Evolutionary conservation across 1,284 basidiomycete genomes (phyloP), one percentile per base, ranked within the genome.

Genomic region (Melampsora larici-populina): DNA sequence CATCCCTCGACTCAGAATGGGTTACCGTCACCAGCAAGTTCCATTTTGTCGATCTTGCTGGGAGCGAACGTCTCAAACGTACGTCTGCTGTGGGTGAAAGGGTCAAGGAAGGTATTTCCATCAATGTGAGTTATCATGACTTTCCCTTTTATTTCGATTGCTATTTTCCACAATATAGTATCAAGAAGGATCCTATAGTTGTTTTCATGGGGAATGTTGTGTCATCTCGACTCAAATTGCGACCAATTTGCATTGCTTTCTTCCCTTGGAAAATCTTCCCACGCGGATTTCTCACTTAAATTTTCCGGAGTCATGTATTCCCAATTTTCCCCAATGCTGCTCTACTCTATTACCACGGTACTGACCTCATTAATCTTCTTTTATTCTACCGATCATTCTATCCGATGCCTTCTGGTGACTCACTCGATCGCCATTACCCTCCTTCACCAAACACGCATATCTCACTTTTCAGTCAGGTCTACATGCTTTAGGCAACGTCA

Each of bases 41-140:
- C 85, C 96, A 99, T 85, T 97, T 98, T 83, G 97, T 99, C 68
- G 96, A 99, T 86, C 85, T 99, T 80, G 96, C 96, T 33, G 96
- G 96, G 70, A 96, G 93, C 46, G 96, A 99, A 86, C 87, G 97
- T 81, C 87, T 97, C 77, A 95, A 97, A 86, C 89, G 95, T 73
- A 96, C 94, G 18, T 92, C 93, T 5, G 93, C 93, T 3, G 90
- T 90, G 17, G 96, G 96, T 5, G 96, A 97, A 80, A 90, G 96
- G 79, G 92, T 95, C 85, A 97, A 94, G 85, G 95, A 99, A 85
- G 94, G 95, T 33, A 84, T 84, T 71, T 83, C 83, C n/a, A 84
- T 84, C 82, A 84, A 78, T 82, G 78, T 81, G 81, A 33, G 82
- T 83, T 21, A 77, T 82, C 31, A 82, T 83, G 66, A n/a, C 82